Base-by-base conservation (phyloP, 1,284 basidiomycete species). In the Lentinus polychrous region DNA sequence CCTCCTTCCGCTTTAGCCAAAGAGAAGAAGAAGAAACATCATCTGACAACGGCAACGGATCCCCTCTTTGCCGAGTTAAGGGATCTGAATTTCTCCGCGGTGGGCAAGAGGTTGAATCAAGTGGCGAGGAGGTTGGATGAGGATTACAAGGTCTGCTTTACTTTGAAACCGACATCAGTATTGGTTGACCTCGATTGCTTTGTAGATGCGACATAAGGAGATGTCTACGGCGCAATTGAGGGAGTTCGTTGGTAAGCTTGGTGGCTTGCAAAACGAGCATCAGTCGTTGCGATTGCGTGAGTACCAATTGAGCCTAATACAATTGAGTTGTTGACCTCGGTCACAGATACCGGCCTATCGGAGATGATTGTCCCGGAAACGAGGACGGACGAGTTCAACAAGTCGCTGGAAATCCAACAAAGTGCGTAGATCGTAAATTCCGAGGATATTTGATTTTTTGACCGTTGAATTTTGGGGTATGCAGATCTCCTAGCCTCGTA, bases 191-290 rank as follows among this genome's bases (percentile, higher is more conserved):
- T 39, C 10, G 43, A 18, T 64, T 55, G 27, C 14, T 48, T 22
- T 43, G 18, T 57, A 86, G 81, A 77, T 78, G 49, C 74, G 84
- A 38, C 77, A 89, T 51, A 78, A 87, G 63, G 86, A 90, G n/a
- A 91, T 92, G 67, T 94, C 92, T 4, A 90, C 96, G 22, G 81
- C 87, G 3, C 91, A 99, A 66, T 76, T 99, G 60, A 82, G 87
- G 52, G 92, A 95, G 60, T 98, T 99, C 67, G 95, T 99, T 7
- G 92, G 94, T 12, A 92, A 91, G 61, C 74, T 99, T 1, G 91
- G 93, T 33, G 91, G 91, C 1, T 71, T 99, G 54, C 91, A 98
- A 67, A 81, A 78, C 20, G 94, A 97, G 59, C 94, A 97, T 59
- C 89, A 94, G 60, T 82, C 86, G 35, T 67, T 99, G 52, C 76